These are phyloP conservation scores for Erythrobasidium yunnanense DNA, from an alignment of 768 basidiomycete species.

Conservation along the genomic window DNA sequence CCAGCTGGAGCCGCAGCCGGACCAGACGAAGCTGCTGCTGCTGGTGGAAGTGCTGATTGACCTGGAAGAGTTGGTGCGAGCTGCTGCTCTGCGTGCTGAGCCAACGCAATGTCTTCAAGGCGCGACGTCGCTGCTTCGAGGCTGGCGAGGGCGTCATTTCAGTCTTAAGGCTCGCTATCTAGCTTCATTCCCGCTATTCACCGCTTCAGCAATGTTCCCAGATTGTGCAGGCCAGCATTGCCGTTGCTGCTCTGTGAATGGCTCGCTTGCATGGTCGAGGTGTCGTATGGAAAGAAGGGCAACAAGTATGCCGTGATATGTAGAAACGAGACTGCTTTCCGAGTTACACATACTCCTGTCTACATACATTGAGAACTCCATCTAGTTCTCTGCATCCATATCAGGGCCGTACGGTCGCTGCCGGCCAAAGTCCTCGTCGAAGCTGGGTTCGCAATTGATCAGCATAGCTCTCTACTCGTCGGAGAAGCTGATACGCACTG, in stretches of 20 bases:
- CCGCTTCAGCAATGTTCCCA: conserved; percentile 29
- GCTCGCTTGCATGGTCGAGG: not conserved
- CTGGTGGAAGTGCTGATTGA: conserved; percentile 32
- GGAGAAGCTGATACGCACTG: conserved; percentile 26
- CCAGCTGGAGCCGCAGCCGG: conserved; percentile 38
- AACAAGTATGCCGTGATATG: not conserved
- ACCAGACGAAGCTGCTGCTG: conserved; percentile 38
- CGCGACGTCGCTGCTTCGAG: conserved; percentile 87
- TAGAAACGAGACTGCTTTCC: not conserved
- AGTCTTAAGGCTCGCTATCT: not conserved
- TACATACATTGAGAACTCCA: not conserved
- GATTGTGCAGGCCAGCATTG: conserved; percentile 19
- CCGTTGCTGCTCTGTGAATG: not conserved
- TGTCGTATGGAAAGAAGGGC: not conserved
- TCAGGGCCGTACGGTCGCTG: conserved; percentile 23
- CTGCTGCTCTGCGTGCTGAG: conserved; percentile 42
- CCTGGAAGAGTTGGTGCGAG: conserved; percentile 36
- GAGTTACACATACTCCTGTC: not conserved
- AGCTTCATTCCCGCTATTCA: not conserved
- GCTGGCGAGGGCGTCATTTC: conserved; percentile 44
- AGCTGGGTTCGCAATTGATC: conserved; percentile 47
- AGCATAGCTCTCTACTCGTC: not conserved
- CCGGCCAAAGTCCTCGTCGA: conserved; percentile 81
- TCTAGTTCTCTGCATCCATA: conserved; percentile 25
- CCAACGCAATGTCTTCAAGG: conserved; percentile 73